Evolutionary conservation across 2,329 filamentous ascomycete species (phyloP), one percentile per base, ranked within the genome.

Genomic region (Aspergillus fumigatus): DNA sequence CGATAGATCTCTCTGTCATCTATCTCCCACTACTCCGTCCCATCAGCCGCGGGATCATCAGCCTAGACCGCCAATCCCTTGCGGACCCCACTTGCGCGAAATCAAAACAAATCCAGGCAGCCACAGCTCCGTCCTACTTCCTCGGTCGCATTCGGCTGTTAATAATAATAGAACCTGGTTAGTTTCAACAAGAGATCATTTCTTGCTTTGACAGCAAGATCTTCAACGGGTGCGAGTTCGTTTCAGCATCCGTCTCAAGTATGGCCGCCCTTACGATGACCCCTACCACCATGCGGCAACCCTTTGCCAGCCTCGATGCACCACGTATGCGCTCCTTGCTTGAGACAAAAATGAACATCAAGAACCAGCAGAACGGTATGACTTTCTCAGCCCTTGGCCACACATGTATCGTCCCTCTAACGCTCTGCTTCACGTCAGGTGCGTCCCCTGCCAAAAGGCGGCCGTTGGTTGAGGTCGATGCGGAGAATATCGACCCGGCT

Each of bases 401-500:
- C 11, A 40, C 4, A n/a, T 19, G 8, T n/a, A 29, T 43, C 11
- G 59, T 65, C 52, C 8, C 23, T 43, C 21, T 45, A 23, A 45
- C 41, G 23, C 62, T 53, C 6, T 32, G 45, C 8, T 29, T 17
- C 2, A 19, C 29, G 25, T 38, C n/a, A 65, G 63, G 61, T 49
- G 53, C 56, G 40, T 51, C 62, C 0, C 54, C 59, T 23, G 48
- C 53, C 50, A 66, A 66, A 51, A 56, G 56, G 45, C 57, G 57
- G 17, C 53, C 60, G 19, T 51, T 65, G 45, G 48, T 50, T n/a
- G 65, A 70, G 45, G 60, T 63, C 2, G 82, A 86, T 66, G 69
- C 77, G 51, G 84, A 87, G 70, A 87, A 87, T 64, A 74, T 84
- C 56, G 83, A 85, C 58, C 84, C 84, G 7, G 70, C 70, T 35